Evolutionary conservation across 1,139 yeast species (phyloP), one percentile per base, ranked within the genome.

Genomic region (Suhomyces wounanorum): DNA sequence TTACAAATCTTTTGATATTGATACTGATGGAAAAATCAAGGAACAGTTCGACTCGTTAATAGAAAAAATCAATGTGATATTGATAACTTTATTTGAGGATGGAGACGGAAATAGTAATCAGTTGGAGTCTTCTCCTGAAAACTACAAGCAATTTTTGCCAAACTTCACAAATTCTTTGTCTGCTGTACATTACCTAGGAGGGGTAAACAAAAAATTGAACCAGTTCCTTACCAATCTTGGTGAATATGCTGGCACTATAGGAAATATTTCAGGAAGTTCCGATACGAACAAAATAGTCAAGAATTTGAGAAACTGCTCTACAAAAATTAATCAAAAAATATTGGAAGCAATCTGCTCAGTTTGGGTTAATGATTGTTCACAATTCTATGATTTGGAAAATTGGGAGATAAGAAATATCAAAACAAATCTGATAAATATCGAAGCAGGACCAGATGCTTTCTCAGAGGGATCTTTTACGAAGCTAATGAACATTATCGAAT

Each of bases 301-400:
- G 52, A 60, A 59, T 43, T 65, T 77, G 49, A 60, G 79, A 50
- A 66, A 58, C 30, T 63, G 73, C 3, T 68, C 77, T 3, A 39
- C 59, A 10, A 60, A 67, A 23, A 68, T 74, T 13, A 74, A 72
- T 52, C 80, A 75, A 55, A 70, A 69, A 48, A 67, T 75, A 3
- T 58, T 76, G 49, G 81, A 77, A 57, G 80, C 79, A 0, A 58
- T 72, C 2, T 76, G 81, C 58, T 67, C 81, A 5, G 75, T 73
- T 0, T 77, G 81, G 81, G 75, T 76, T 2, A 77, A 77, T 56
- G 81, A 77, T 56, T 76, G 80, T 56, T 64, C 77, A 1, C 81
- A 77, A 55, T 72, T 77, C 44, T 75, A 72, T 58, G 79, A 75
- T 49, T 62, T 77, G 33, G 81, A 77, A 51, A 67, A 64, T 45